phyloP scores from a whole-genome alignment of 2,329 filamentous ascomycete genomes.

The Microdochium bolleyi region DNA sequence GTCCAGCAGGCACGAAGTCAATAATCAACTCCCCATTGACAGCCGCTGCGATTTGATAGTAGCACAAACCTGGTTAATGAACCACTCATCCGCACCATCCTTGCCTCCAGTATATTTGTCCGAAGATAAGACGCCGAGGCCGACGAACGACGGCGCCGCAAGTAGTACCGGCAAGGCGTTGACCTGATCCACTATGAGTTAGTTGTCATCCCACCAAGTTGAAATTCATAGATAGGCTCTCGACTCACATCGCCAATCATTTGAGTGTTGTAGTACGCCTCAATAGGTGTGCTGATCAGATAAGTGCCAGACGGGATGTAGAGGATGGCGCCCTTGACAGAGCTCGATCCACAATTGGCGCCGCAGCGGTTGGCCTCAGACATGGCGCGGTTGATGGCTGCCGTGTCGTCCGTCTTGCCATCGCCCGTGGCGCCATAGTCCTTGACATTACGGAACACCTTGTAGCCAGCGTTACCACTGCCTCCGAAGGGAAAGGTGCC shows the following conservation, averaged over 20 bases:
- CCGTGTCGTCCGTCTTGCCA: conserved; percentile 5
- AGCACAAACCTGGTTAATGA: conserved; percentile 49
- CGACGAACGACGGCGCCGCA: conserved; percentile 43
- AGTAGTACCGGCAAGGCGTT: conserved; percentile 51
- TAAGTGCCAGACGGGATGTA: conserved; percentile 7
- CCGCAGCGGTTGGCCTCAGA: conserved; percentile 4
- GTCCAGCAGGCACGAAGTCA: no score
- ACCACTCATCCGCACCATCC: conserved; percentile 40
- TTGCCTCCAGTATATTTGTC: conserved; percentile 14
- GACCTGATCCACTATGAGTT: conserved; percentile 42
- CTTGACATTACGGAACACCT: not conserved
- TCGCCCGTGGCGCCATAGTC: not conserved
- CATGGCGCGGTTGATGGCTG: conserved; percentile 6
- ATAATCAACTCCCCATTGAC: no score
- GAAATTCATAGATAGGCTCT: not conserved
- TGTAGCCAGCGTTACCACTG: not conserved
- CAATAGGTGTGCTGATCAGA: conserved; percentile 3
- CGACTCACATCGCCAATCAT: not conserved
- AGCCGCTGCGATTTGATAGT: no score
- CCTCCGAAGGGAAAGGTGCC: not conserved
- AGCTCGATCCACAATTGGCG: conserved; percentile 1
- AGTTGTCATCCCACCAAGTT: no score
- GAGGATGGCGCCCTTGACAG: conserved; percentile 3
- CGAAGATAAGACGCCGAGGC: not conserved
- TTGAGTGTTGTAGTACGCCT: conserved; percentile 1